phyloP scores from a whole-genome alignment of 1,284 basidiomycete species.

The Cutaneotrichosporon sp. region DNA sequence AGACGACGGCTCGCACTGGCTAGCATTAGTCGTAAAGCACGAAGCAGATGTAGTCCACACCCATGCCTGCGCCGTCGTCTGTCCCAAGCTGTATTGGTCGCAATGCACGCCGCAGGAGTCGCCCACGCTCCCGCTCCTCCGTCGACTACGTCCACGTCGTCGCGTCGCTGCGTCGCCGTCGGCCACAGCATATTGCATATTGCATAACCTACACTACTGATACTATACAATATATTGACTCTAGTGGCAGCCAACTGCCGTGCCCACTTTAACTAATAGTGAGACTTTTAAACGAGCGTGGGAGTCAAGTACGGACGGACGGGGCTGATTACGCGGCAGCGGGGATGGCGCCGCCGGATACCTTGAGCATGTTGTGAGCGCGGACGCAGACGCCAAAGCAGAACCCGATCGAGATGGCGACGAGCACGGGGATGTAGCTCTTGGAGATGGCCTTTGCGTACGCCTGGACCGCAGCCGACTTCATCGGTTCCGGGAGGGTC shows the following conservation, averaged over 20 bases:
- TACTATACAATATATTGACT: background rate
- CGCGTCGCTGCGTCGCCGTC: too few species aligned
- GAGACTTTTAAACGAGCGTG: background rate
- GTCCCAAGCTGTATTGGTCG: too few species aligned
- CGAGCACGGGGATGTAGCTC: slow-evolving; percentile 50
- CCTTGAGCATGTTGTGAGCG: slow-evolving; percentile 47
- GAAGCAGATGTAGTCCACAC: too few species aligned
- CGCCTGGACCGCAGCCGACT: slow-evolving; percentile 46
- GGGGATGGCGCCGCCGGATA: slow-evolving; percentile 17
- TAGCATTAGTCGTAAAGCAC: too few species aligned
- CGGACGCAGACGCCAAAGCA: slow-evolving; percentile 44
- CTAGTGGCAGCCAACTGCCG: background rate
- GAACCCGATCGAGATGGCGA: slow-evolving; percentile 42
- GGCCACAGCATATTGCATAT: background rate
- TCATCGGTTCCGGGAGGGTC: slow-evolving; percentile 31
- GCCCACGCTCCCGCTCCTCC: too few species aligned
- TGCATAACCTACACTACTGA: background rate
- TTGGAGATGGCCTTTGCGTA: slow-evolving; percentile 49
- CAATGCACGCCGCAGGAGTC: too few species aligned
- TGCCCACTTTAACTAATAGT: background rate
- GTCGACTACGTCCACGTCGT: too few species aligned
- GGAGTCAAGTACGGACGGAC: too few species aligned
- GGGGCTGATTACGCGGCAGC: too few species aligned
- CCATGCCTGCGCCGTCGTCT: too few species aligned
- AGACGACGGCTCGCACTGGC: too few species aligned